phyloP scores from a whole-genome alignment of 345 rosid genomes.

The Citrus cavaleriei region DNA sequence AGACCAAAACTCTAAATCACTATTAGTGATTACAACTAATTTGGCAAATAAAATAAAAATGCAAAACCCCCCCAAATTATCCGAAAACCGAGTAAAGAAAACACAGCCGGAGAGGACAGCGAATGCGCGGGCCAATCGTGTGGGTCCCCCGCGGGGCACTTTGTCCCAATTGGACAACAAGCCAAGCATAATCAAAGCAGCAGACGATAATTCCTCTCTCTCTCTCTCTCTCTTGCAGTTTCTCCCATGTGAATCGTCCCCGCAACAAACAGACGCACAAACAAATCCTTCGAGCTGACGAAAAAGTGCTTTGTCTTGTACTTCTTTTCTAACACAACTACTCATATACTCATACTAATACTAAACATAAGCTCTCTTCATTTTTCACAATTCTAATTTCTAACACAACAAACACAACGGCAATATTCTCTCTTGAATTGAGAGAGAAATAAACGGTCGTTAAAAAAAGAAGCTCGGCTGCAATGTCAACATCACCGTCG shows the following conservation, averaged over 20 bases:
- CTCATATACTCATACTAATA: no score
- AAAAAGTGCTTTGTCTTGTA: neutral
- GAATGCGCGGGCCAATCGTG: slow-evolving; percentile 47
- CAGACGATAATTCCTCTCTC: neutral
- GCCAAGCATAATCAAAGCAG: neutral
- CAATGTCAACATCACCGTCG: slow-evolving; percentile 10
- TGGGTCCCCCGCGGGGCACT: slow-evolving; percentile 33
- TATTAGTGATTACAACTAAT: neutral
- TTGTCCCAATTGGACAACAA: neutral
- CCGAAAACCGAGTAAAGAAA: neutral
- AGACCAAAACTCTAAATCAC: no score
- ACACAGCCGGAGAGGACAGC: neutral
- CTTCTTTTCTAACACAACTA: neutral
- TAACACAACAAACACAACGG: no score
- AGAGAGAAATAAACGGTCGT: neutral
- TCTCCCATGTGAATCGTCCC: neutral
- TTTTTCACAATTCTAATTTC: neutral
- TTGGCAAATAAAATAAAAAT: no score
- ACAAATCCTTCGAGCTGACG: neutral
- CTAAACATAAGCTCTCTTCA: no score
- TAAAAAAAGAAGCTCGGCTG: neutral
- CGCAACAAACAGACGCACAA: neutral
- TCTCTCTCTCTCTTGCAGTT: no score
- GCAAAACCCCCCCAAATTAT: neutral
- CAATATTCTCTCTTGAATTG: neutral